Evolutionary conservation across 148 eudicot genomes (phyloP), one percentile per base, ranked within the genome.

Genomic region (Vaccinium myrtillus): DNA sequence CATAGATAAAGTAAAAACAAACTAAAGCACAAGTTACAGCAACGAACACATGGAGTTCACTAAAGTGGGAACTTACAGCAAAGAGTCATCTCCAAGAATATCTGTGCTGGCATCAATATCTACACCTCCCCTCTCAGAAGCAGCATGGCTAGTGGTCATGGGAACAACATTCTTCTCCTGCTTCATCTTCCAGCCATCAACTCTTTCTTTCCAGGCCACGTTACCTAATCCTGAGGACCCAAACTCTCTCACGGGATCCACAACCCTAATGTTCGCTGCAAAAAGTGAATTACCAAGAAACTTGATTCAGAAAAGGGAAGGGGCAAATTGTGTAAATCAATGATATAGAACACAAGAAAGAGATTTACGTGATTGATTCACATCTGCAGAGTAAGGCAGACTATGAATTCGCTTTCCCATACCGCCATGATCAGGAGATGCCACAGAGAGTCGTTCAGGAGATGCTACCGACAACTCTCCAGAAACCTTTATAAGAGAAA

Each of bases 401-500:
- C 85, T 53, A 85, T 88, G 86, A 7, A 85, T 81, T 77, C 87
- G 90, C 83, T 91, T 89, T 50, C 78, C 90, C 39, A 83, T 89
- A 84, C 87, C 89, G 73, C 79, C 87, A 69, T 88, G 92, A 70
- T 82, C 87, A 55, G 93, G 92, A 86, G 94, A 93, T 7, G 91
- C 88, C 88, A 92, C 86, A 13, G 97, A 93, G 78, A 86, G 89
- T 32, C 93, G 91, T 79, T 90, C 94, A 73, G 94, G 97, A 49
- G 97, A 93, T 79, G 97, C 94, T 18, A 93, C 90, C 70, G 94
- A 92, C 21, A 93, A 83, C 80, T 93, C 97, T 81, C 97, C 97
- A 76, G 97, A 93, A 83, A 88, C 91, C 97, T 93, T 67, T 36
- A 50, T 3, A 75, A 58, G 63, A 77, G 19, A 81, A 2, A 30